Base-by-base conservation (phyloP, 176 grass and related monocot genomes). In the Carex kokanica region DNA sequence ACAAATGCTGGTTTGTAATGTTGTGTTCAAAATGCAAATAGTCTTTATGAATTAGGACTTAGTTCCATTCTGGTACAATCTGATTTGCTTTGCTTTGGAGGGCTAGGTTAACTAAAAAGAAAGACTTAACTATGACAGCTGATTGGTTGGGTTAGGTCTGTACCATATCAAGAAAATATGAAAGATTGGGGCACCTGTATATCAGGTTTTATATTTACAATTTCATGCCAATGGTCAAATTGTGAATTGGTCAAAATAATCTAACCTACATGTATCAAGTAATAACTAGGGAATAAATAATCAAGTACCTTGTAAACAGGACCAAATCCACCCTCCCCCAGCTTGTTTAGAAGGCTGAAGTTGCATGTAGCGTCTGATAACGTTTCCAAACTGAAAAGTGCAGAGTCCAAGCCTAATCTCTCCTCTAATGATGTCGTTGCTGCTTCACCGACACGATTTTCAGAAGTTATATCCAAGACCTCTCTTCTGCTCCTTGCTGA, bases 321-420 rank as follows among this genome's bases (percentile, higher is more conserved):
- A 2, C 83, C 91, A 6, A 93, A 93, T 24, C 91, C 88, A 20
- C 85, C 91, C 81, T 86, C 64, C 51, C 88, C 86, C 0, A 93
- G 83, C 79, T 85, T 83, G 43, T 91, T 86, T 8, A 21, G 21
- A 1, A 78, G 81, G 0, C 84, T 88, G 29, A 93, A 93, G 62
- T 93, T 64, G 2, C 84, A 70, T 53, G 91, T 93, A 4, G 91
- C 84, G 2, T 27, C 73, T 36, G 67, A 18, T 81, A 93, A 64
- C 8, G 78, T 85, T 54, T 47, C 81, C 24, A 93, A 88, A 40
- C 52, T 87, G 2, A 90, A 59, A 29, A 90, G 79, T 59, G 88
- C 83, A 60, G 88, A 67, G 1, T 90, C 89, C 4, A 86, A 60
- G 16, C 20, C 24, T 12, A 57, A 70, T 55, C 14, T 57, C 15